These are phyloP conservation scores for Amanita brunnescens DNA, from an alignment of 768 basidiomycete species.

Conservation along the genomic window DNA sequence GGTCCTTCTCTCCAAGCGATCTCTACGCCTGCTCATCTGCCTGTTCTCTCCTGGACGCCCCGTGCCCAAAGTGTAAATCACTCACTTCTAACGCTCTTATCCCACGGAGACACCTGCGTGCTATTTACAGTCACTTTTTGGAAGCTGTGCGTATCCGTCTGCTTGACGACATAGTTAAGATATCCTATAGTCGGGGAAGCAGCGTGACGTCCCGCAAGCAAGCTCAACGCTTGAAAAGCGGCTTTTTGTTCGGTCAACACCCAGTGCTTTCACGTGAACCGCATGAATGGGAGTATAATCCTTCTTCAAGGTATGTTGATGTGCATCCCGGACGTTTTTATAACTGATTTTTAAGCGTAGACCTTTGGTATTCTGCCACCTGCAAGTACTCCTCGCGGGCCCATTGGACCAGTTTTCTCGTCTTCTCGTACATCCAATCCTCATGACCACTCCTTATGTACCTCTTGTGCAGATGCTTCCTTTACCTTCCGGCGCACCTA, in stretches of 20 bases:
- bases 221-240: conserved; percentile 45
- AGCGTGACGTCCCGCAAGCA: conserved; percentile 18
- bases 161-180: conserved; percentile 44
- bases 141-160: conserved; percentile 50
- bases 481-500: conserved; percentile 52
- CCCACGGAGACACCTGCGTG: conserved; percentile 37
- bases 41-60: conserved; percentile 30
- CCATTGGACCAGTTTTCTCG: conserved; percentile 19
- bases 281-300: conserved; percentile 51
- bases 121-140: conserved; percentile 43
- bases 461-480: conserved; percentile 38
- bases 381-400: conserved; percentile 43
- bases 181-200: conserved; percentile 22
- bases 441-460: conserved; percentile 49
- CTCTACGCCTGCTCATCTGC: conserved; percentile 47
- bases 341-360: conserved; percentile 20
- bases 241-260: conserved; percentile 49
- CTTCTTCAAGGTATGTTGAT: conserved; percentile 33
- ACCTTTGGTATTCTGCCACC: conserved; percentile 50
- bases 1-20: conserved; percentile 36
- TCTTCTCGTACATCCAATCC: conserved; percentile 58
- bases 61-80: conserved; percentile 29
- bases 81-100: conserved; percentile 17
- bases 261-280: conserved; percentile 50
- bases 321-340: neutral